phyloP scores from a whole-genome alignment of 176 grass and related monocot genomes.

The Elymus sibiricus region DNA sequence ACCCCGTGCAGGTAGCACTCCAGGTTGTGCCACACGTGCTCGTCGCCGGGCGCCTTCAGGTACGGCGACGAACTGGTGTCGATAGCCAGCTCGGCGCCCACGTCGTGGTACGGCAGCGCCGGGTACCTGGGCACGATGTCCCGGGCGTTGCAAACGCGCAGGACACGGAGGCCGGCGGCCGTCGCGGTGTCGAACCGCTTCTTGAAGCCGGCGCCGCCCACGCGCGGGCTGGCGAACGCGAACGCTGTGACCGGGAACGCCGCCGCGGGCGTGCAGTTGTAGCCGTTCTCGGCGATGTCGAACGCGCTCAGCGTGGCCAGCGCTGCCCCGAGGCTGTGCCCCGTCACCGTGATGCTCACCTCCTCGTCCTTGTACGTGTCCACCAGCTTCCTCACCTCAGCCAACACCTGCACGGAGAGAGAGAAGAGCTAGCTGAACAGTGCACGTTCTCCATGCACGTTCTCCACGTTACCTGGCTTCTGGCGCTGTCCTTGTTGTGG shows the following conservation, averaged over 20 bases:
- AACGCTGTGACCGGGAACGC: constrained; percentile 39
- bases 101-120: constrained; percentile 38
- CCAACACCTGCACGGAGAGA: constrained; percentile 40
- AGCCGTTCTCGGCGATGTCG: constrained; percentile 62
- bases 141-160: constrained; percentile 46
- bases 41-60: constrained; percentile 37
- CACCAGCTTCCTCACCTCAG: constrained; percentile 56
- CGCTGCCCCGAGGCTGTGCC: constrained; percentile 76
- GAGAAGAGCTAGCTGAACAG: no score
- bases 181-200: constrained; percentile 25
- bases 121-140: constrained; percentile 59
- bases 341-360: constrained; percentile 64
- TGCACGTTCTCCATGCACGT: no score
- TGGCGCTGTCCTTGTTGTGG: constrained; percentile 56
- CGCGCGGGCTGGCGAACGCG: constrained; percentile 64
- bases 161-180: constrained; percentile 18
- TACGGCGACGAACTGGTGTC: constrained; percentile 51
- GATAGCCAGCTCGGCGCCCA: constrained; percentile 49
- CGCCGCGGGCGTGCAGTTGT: background rate
- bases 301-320: constrained; percentile 68
- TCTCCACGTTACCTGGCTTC: constrained; percentile 31
- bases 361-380: constrained; percentile 57
- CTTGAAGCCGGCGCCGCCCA: constrained; percentile 47
- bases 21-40: constrained; percentile 47
- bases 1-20: constrained; percentile 66